These are phyloP conservation scores for Globisporangium paddicum DNA, from an alignment of 352 stramenopile species.

Conservation along the genomic window DNA sequence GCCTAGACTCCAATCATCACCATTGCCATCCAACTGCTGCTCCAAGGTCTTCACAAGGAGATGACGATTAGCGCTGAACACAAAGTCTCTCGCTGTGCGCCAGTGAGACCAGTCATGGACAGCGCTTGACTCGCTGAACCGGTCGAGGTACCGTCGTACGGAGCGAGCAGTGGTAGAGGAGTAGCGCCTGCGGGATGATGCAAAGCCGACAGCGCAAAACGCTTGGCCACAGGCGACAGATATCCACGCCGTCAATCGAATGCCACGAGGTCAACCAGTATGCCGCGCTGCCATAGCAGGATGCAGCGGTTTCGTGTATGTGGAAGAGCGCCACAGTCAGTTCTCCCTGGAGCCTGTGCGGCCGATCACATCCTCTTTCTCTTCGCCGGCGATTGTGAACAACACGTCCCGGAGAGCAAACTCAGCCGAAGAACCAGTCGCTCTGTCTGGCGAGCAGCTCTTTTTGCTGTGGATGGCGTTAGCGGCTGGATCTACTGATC, in stretches of 20 bases:
- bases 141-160: constrained; percentile 91
- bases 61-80: background rate
- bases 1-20: constrained; percentile 86
- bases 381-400: constrained; percentile 29
- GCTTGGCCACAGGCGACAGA: constrained; percentile 27
- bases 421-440: background rate
- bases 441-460: background rate
- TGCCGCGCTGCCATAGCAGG: no score
- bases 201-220: constrained; percentile 34
- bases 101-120: constrained; percentile 29
- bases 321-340: constrained; percentile 48
- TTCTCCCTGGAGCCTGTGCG: constrained; percentile 58
- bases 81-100: background rate
- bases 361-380: constrained; percentile 51
- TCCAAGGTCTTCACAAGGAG: constrained; percentile 12
- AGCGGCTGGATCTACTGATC: background rate
- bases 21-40: constrained; percentile 42
- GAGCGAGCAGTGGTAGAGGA: constrained; percentile 91
- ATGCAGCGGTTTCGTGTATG: constrained; percentile 48
- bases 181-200: constrained; percentile 87
- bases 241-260: constrained; percentile 90
- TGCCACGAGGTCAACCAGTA: no score
- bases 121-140: constrained; percentile 74
- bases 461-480: background rate
- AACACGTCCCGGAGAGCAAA: constrained; percentile 39